Evolutionary conservation across 2,329 filamentous ascomycete species (phyloP), one percentile per base, ranked within the genome.

Genomic region (Aureobasidium pullulans): DNA sequence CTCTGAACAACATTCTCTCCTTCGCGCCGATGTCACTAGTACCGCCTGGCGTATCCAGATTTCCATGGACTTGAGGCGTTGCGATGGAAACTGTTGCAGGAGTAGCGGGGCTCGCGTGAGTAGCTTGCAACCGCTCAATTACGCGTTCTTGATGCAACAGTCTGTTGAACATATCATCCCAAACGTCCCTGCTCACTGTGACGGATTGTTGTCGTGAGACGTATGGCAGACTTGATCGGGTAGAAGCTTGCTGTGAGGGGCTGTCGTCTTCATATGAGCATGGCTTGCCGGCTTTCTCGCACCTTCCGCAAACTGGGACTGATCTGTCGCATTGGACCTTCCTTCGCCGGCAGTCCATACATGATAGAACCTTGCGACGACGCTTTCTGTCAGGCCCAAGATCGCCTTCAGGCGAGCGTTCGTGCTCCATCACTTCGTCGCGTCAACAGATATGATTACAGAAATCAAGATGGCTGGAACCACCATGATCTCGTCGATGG

Each of bases 241-340:
- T 48, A 4, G 32, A 31, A 31, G 32, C 34, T 7, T 47, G 43
- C 43, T 57, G 54, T 40, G 54, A 37, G 9, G 47, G 40, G 15
- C 34, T 16, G 15, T 59, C 57, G 11, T 61, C 59, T 43, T 61
- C 59, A 16, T 61, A 61, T 13, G 37, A 47, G 46, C 76, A 78
- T 47, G 72, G 68, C 60, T 76, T 68, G 44, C 76, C 76, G 46
- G 73, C 73, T 62, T 72, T 77, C 23, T 72, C 69, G 59, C 76
- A 78, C 43, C 76, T 68, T 39, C 73, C 71, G 59, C 76, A 78
- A 2, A 76, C 71, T 36, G 76, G 76, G 62, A 74, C 72, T 4
- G 72, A 68, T 40, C 76, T 73, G 63, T 78, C 76, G 64, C 76
- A 78, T 63, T 77, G 76, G 63, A 78, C 72, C 63, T 77, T 78